phyloP scores from a whole-genome alignment of 2,329 filamentous ascomycete species.

The Fusarium robinianum region DNA sequence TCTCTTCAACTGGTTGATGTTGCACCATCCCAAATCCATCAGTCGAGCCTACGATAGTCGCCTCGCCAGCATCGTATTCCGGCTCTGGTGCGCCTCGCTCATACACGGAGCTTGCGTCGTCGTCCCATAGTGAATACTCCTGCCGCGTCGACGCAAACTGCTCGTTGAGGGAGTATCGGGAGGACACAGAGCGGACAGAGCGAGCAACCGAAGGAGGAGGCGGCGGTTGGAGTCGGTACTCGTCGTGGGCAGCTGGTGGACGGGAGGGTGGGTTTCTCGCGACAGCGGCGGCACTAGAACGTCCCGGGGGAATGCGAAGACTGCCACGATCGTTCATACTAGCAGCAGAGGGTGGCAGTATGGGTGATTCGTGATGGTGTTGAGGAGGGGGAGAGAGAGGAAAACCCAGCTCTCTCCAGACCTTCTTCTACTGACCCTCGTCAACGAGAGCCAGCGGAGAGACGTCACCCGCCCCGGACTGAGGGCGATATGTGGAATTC shows the following conservation, averaged over 20 bases:
- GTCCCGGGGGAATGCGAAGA: slow-evolving; percentile 37
- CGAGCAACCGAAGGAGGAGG: slow-evolving; percentile 27
- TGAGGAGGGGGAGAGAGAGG: background rate
- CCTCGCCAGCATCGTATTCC: slow-evolving; percentile 26
- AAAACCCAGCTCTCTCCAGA: slow-evolving; percentile 15
- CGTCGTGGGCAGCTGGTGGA: slow-evolving; percentile 31
- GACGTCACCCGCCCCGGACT: slow-evolving; percentile 24
- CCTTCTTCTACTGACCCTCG: no score
- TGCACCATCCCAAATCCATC: slow-evolving; percentile 16
- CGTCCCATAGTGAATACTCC: slow-evolving; percentile 54
- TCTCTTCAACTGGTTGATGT: slow-evolving; percentile 5
- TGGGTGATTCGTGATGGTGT: slow-evolving; percentile 7
- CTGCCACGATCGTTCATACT: slow-evolving; percentile 38
- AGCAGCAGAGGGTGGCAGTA: background rate
- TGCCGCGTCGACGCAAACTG: slow-evolving; percentile 53
- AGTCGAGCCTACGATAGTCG: slow-evolving; percentile 15
- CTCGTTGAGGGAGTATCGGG: slow-evolving; percentile 52
- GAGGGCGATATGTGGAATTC: slow-evolving; percentile 20
- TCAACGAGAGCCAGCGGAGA: background rate
- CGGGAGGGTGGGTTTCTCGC: slow-evolving; percentile 34
- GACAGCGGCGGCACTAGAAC: slow-evolving; percentile 22
- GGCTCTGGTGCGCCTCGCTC: slow-evolving; percentile 39
- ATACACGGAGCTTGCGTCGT: slow-evolving; percentile 52
- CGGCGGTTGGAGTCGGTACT: slow-evolving; percentile 27
- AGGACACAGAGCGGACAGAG: slow-evolving; percentile 44